Base-by-base conservation (phyloP, 169 alveolate species). In the Cryptosporidium tyzzeri region DNA sequence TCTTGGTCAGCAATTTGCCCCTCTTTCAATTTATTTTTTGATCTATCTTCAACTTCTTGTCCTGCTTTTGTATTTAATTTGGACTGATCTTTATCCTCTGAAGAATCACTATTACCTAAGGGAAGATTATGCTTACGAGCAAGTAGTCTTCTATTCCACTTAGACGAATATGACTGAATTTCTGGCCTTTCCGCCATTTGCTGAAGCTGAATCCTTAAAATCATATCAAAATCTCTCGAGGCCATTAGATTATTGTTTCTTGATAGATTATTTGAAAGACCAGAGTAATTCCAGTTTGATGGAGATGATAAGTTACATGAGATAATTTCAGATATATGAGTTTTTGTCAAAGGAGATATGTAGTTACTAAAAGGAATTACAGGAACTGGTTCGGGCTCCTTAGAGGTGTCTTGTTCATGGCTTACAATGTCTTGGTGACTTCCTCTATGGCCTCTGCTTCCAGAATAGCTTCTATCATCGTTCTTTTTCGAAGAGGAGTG, bases 111-210 rank as follows among this genome's bases (percentile, higher is more conserved):
- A n/a, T 16, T 31, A 4, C 37, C 71, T 9, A 62, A 16, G 0
- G 21, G 73, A 35, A 65, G 16, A 45, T 80, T 80, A 45, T 80
- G 89, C 44, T 80, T 80, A 7, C 74, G 71, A 39, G 89, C 89
- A 12, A 80, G 51, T 12, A 80, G 50, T 41, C 89, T 80, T 12
- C 75, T 29, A 37, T 80, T 80, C 89, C 89, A 80, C 41, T 80
- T 80, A 18, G 89, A 80, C 14, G 89, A 80, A 50, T 80, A 80
- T 41, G 89, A 80, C 50, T 80, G 89, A 41, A 80, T 80, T 80
- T 80, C 89, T 26, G 89, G 89, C 21, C 89, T 80, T 50, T 80
- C 89, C 14, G 89, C 89, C 89, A 80, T 80, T 62, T 80, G 89
- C 51, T 80, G 89, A 9, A 80, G 75, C 53, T 80, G 89, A 39